Evolutionary conservation across 441 rosid genomes (phyloP).

Genomic region (Syzygium syzygioides): DNA sequence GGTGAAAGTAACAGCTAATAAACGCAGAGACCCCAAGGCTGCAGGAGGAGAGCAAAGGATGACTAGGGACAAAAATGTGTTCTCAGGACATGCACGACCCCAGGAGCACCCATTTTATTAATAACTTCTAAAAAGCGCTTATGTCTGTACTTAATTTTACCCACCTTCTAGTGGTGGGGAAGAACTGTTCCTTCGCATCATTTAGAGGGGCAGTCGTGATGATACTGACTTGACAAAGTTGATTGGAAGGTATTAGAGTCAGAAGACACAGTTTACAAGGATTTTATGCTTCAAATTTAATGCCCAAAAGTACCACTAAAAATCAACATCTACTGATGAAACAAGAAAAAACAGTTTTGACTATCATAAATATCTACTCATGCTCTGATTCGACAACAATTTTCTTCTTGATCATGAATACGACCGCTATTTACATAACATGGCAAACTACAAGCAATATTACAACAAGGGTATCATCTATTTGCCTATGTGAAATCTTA

Average conservation of each 20-base stretch:
- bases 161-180: background rate
- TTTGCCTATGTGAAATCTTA: too few species aligned
- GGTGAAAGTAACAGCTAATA: too few species aligned
- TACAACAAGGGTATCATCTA: background rate
- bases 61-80: background rate
- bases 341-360: background rate
- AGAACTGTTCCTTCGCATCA: background rate
- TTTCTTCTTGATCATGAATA: background rate
- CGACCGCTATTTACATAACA: background rate
- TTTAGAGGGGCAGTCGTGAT: background rate
- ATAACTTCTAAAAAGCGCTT: background rate
- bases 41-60: too few species aligned
- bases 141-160: background rate
- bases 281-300: too few species aligned
- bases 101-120: background rate
- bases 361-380: background rate
- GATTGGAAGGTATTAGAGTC: background rate
- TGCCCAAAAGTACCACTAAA: background rate
- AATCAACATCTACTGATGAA: background rate
- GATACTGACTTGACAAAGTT: background rate
- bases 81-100: background rate
- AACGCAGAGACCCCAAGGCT: too few species aligned
- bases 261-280: background rate
- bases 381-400: background rate
- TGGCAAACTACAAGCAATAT: background rate